These are phyloP conservation scores for Heteromeles arbutifolia DNA, from an alignment of 306 rosid genomes.

Conservation along the genomic window DNA sequence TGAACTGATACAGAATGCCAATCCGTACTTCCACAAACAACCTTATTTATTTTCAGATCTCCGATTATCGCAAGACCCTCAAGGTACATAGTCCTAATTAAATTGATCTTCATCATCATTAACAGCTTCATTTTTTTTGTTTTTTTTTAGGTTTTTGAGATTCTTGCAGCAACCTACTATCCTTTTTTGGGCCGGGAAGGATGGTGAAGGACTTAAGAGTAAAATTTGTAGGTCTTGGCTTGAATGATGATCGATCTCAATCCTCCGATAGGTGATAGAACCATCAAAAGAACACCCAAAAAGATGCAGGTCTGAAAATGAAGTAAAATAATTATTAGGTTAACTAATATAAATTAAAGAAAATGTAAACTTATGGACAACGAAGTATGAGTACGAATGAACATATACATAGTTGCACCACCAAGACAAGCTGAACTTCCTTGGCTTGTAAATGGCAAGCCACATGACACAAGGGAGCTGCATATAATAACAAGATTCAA, in stretches of 20 bases:
- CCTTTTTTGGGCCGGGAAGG: neutral
- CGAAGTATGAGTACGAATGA: neutral
- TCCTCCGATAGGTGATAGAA: conserved; percentile 73
- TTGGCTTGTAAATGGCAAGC: conserved; percentile 78
- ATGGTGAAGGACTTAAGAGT: conserved; percentile 29
- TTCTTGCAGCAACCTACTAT: neutral
- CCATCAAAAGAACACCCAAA: conserved; percentile 51
- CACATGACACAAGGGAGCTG: conserved; percentile 93
- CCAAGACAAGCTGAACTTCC: conserved; percentile 65
- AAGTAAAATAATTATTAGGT: neutral
- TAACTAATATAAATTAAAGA: neutral
- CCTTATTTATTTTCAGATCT: neutral
- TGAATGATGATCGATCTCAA: conserved; percentile 54
- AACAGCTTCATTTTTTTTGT: neutral
- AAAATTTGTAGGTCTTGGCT: conserved; percentile 53
- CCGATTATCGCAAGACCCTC: neutral
- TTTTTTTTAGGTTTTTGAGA: neutral
- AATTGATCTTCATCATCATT: neutral
- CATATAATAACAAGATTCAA: neutral
- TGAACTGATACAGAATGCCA: neutral
- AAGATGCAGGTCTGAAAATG: conserved; percentile 63
- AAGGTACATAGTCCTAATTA: neutral
- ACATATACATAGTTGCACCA: conserved; percentile 65
- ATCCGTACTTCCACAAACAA: neutral
- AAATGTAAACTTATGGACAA: neutral